Evolutionary conservation across 257 asterid genomes (phyloP), one percentile per base, ranked within the genome.

Genomic region (Lavandula angustifolia): DNA sequence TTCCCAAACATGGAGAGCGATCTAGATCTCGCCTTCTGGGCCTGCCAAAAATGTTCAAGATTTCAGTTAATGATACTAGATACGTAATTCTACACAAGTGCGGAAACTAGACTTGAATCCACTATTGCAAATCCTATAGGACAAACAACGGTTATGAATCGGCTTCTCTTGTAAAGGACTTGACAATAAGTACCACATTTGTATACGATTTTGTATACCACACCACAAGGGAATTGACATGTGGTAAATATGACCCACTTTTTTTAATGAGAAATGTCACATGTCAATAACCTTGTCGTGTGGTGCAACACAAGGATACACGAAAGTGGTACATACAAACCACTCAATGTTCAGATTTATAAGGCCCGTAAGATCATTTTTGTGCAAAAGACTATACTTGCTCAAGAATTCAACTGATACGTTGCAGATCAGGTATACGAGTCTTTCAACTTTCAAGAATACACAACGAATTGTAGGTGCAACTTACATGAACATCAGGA

Each of bases 1-100:
- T 83, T 82, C 35, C 99, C 97, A 63, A 89, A 92, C 86, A 92
- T 78, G 67, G 95, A 85, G 12, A 89, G 89, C 0, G 82, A 80
- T 78, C 81, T 87, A 11, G 56, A 65, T 66, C 95, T 78, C 70
- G 80, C 94, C 72, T 75, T 81, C 49, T 80, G 76, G 62, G 75
- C 94, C 97, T 92, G 84, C 60, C 49, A 35, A 69, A 46, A 42
- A 11, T 31, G 57, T 51, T 57, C 27, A 22, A 22, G 62, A 34
- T 54, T 33, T 56, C 62, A 62, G 48, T 59, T 4, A 44, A 37
- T 7, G 4, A 32, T 22, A 56, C 37, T 2, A n/a, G 47, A 62
- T 11, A 22, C 35, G 32, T 38, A 29, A 29, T 63, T 37, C 33
- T 6, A 12, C 29, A 40, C 12, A 53, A 57, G 51, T 44, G 56